Conservation (phyloP, 306 rosid species). For the Cyamopsis tetragonoloba region DNA sequence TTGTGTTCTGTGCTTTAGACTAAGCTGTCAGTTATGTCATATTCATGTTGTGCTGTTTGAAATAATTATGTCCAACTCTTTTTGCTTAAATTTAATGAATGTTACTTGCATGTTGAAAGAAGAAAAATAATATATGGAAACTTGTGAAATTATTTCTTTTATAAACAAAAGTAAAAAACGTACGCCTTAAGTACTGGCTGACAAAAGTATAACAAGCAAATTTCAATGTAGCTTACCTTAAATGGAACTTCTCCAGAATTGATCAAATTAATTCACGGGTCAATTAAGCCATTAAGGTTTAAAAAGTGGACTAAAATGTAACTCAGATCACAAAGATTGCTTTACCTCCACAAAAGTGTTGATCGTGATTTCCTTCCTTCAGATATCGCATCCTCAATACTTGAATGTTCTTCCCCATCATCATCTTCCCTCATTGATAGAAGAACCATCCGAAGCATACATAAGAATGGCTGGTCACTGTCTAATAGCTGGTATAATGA, state of each 20-base stretch:
- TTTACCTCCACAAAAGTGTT: conserved; percentile 89
- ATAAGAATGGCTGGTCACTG: conserved; percentile 97
- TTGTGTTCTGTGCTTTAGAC: background rate
- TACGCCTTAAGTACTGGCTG: background rate
- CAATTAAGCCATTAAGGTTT: background rate
- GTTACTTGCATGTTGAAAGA: background rate
- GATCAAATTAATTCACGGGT: conserved; percentile 11
- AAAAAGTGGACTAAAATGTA: conserved; percentile 8
- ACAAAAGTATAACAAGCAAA: background rate
- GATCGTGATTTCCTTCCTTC: conserved; percentile 75
- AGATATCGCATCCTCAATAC: conserved; percentile 44
- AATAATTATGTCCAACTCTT: background rate
- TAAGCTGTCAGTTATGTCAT: background rate
- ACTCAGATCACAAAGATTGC: conserved; percentile 2
- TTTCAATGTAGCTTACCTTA: background rate
- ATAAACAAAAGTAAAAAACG: background rate
- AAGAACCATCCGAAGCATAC: conserved; percentile 99
- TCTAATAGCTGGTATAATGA: conserved; percentile 91
- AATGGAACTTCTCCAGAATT: background rate
- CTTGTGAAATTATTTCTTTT: background rate
- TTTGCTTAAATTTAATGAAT: background rate
- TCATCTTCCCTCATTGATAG: conserved; percentile 96
- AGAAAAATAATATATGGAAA: background rate
- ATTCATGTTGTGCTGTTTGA: background rate
- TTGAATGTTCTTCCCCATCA: conserved; percentile 56